Conservation (phyloP, 1,284 basidiomycete species). For the Irpex lacteus region DNA sequence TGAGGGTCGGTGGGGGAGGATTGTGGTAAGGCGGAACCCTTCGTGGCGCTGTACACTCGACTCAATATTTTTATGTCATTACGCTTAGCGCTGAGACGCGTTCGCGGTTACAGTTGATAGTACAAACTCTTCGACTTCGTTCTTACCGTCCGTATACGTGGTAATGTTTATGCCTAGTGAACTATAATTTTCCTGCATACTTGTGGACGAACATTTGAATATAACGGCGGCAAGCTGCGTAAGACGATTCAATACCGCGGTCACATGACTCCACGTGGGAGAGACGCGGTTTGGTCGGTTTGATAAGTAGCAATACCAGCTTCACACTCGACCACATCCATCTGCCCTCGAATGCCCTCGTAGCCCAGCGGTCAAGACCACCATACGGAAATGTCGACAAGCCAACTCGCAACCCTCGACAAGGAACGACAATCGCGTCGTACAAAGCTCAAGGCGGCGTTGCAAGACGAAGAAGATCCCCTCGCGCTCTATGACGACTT, state of each 20-base stretch:
- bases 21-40: background rate
- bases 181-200: too few species aligned
- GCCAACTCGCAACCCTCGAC: constrained; percentile 22
- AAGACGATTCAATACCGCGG: background rate
- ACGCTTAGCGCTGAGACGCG: background rate
- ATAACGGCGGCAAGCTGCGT: too few species aligned
- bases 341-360: background rate
- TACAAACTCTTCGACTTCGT: too few species aligned
- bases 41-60: background rate
- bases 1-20: background rate
- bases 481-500: constrained; percentile 63
- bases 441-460: constrained; percentile 32
- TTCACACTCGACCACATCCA: background rate
- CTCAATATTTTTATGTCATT: too few species aligned
- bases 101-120: too few species aligned
- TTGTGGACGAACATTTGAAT: too few species aligned
- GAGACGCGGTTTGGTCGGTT: background rate
- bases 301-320: too few species aligned
- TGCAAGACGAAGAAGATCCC: constrained; percentile 68
- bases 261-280: background rate
- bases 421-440: constrained; percentile 35
- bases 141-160: too few species aligned
- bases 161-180: too few species aligned
- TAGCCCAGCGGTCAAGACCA: background rate
- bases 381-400: background rate